Conservation (phyloP, 2,329 filamentous ascomycete genomes). For the Penicillium fuscoglaucum region DNA sequence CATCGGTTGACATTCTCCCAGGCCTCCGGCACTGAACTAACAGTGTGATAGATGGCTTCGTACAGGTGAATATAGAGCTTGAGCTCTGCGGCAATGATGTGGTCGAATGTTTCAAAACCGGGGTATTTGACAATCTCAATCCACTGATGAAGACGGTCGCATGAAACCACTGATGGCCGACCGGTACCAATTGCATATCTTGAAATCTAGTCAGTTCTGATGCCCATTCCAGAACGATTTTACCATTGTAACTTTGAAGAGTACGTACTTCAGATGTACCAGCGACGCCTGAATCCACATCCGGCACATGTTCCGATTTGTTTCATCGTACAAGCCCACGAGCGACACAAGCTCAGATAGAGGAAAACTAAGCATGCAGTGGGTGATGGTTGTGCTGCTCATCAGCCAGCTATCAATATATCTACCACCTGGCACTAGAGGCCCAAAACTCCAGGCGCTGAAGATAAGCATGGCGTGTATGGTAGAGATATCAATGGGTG, state of each 20-base stretch:
- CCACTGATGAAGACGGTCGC: conserved; percentile 7
- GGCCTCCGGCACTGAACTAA: not conserved
- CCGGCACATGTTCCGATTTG: conserved; percentile 8
- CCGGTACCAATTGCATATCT: conserved; percentile 12
- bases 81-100: conserved; percentile 9
- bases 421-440: conserved; percentile 6
- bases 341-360: conserved; percentile 2
- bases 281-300: conserved; percentile 14
- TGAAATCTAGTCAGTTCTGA: not conserved
- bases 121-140: conserved; percentile 8
- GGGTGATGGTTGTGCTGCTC: conserved; percentile 12
- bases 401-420: conserved; percentile 15
- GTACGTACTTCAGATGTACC: conserved; percentile 10
- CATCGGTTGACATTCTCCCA: conserved; percentile 9
- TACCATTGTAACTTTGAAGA: not conserved
- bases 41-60: conserved; percentile 4
- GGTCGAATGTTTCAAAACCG: conserved; percentile 7
- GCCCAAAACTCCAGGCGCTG: conserved; percentile 11
- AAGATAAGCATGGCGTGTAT: conserved; percentile 12
- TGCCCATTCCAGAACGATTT: not conserved
- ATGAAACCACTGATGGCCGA: conserved; percentile 8
- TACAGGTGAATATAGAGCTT: conserved; percentile 12
- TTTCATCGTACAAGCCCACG: conserved; percentile 2
- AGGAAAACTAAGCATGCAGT: conserved; percentile 12
- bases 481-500: conserved; percentile 8